Base-by-base conservation (phyloP, 1,139 yeast species). In the Candida tropicalis region DNA sequence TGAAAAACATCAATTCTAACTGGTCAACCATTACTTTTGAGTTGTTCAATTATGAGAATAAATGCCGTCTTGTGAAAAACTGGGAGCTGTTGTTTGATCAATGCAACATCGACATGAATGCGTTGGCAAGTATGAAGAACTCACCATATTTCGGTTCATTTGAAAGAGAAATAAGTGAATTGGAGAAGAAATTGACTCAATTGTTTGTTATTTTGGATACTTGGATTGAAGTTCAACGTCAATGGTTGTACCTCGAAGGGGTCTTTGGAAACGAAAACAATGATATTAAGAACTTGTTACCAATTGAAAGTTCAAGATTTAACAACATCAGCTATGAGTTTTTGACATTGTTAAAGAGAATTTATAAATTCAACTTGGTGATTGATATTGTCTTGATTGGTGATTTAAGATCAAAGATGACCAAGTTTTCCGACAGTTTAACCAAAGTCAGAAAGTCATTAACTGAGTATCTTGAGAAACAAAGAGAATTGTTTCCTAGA, bases 201-300 rank as follows among this genome's bases (percentile, higher is more conserved):
- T 54, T 89, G 1, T 75, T 74, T 42, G 65, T 69, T 1, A 58
- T 87, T 2, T 69, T 88, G 37, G 90, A 84, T 52, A 58, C 66
- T 0, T 90, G 97, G 95, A 74, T 86, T 33, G 96, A 88, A 38
- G 88, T 84, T 1, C 98, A 93, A 60, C 70, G 85, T n/a, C 89
- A 85, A 54, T 91, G 96, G 96, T 80, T 88, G 1, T 89, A 91
- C 56, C 71, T 91, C 16, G 85, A 81, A 49, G 97, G 96, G 0
- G 81, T 90, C 0, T 86, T 93, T 57, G 81, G 79, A 11, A 79
- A 77, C 43, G 67, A 73, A 1, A 58, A 55, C 22, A 60, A 55
- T 38, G 90, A 86, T 35, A 79, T 91, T 22, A 71, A 75, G 40
- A 72, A 68, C 25, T 65, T 88, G 3, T 66, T 91, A 10, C 95